phyloP scores from a whole-genome alignment of 306 rosid genomes.

The Fragaria nilgerrensis region DNA sequence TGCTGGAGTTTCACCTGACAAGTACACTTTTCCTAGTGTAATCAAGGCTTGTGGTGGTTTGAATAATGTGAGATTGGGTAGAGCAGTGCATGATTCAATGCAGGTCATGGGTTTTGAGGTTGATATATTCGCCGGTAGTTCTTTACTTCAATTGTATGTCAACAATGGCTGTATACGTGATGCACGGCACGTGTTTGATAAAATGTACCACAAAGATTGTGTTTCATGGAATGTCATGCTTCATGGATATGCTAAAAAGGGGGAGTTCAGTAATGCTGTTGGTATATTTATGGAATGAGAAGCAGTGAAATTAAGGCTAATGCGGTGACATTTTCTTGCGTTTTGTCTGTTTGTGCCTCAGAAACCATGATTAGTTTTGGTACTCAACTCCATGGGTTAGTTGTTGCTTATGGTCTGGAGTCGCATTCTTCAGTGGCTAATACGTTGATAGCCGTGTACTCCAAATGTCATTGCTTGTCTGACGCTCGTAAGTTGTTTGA shows the following conservation, averaged over 20 bases:
- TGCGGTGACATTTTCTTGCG: slow-evolving; percentile 57
- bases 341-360: slow-evolving; percentile 55
- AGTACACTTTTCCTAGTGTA: slow-evolving; percentile 83
- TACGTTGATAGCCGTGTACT: slow-evolving; percentile 27
- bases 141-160: slow-evolving; percentile 64
- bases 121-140: slow-evolving; percentile 71
- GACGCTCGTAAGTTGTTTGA: slow-evolving; percentile 19
- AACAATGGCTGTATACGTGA: slow-evolving; percentile 56
- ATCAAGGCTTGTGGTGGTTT: slow-evolving; percentile 74
- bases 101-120: slow-evolving; percentile 43
- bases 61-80: slow-evolving; percentile 53
- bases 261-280: slow-evolving; percentile 46
- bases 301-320: slow-evolving; percentile 36
- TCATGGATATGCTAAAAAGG: slow-evolving; percentile 55
- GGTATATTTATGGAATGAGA: slow-evolving; percentile 55
- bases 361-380: slow-evolving; percentile 53
- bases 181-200: slow-evolving; percentile 63
- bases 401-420: slow-evolving; percentile 48
- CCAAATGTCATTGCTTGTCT: slow-evolving; percentile 20
- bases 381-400: slow-evolving; percentile 69
- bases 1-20: slow-evolving; percentile 60
- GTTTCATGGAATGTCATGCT: slow-evolving; percentile 87
- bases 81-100: slow-evolving; percentile 45
- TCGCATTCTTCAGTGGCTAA: slow-evolving; percentile 25
- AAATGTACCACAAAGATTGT: slow-evolving; percentile 53